Evolutionary conservation across 2,329 filamentous ascomycete species (phyloP).

Genomic region (Didymella pinodella): DNA sequence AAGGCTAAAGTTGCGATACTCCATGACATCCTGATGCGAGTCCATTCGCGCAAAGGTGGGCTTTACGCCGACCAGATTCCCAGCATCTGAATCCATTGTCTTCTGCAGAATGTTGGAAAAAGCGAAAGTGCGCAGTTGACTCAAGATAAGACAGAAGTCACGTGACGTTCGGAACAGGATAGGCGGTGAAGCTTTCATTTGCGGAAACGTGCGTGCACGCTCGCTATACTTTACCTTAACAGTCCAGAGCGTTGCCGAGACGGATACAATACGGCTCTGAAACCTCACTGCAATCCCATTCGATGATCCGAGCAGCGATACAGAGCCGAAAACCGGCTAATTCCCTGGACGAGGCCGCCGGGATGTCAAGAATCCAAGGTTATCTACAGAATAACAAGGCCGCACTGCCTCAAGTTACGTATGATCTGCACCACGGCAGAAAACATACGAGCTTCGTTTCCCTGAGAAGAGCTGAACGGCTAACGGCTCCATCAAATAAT

Average conservation of each 20-base stretch:
- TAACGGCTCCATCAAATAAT: neutral
- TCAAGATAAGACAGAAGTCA: constrained; percentile 14
- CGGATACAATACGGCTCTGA: neutral
- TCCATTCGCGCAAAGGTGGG: constrained; percentile 15
- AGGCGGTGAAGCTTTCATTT: constrained; percentile 22
- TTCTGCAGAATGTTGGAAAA: neutral
- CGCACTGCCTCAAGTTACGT: neutral
- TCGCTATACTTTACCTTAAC: constrained; percentile 18
- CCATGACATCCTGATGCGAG: constrained; percentile 11
- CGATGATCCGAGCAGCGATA: constrained; percentile 2
- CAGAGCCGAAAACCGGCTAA: constrained; percentile 2
- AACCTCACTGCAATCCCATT: constrained; percentile 7
- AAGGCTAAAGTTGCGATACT: neutral
- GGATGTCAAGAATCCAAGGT: neutral
- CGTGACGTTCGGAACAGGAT: constrained; percentile 9
- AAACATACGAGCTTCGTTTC: neutral
- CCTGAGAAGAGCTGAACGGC: neutral
- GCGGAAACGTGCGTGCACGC: constrained; percentile 18
- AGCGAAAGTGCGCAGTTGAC: constrained; percentile 10
- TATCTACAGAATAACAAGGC: constrained; percentile 1
- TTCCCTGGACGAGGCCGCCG: neutral
- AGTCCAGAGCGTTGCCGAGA: constrained; percentile 12
- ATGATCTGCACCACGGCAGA: neutral
- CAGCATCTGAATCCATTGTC: constrained; percentile 2
- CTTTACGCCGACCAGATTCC: neutral